These are phyloP conservation scores for Medicago ruthenica DNA, from an alignment of 306 rosid genomes.

Conservation along the genomic window DNA sequence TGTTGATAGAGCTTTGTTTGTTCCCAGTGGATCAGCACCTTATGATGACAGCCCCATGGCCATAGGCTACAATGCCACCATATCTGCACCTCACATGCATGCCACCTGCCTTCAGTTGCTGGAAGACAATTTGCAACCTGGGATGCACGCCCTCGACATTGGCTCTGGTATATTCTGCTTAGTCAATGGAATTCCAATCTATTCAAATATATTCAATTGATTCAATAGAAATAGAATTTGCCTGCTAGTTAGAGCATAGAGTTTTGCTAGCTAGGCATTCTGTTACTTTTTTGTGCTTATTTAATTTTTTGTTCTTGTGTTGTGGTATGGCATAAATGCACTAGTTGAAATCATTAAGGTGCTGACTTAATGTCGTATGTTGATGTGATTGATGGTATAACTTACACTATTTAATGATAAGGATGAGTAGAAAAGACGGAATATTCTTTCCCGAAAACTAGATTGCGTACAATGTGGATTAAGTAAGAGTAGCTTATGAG, in stretches of 20 bases:
- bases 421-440: not conserved
- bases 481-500: not conserved
- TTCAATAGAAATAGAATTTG: conserved; percentile 8
- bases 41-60: conserved; percentile 86
- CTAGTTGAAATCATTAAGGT: not conserved
- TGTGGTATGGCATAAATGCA: not conserved
- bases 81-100: conserved; percentile 99
- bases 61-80: conserved; percentile 93
- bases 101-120: conserved; percentile 91
- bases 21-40: conserved; percentile 68
- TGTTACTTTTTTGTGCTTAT: not conserved
- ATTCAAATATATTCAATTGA: not conserved
- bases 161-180: conserved; percentile 75
- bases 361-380: not conserved
- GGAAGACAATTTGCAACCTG: conserved; percentile 85
- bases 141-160: conserved; percentile 87
- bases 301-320: conserved; percentile 9
- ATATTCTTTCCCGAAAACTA: conserved; percentile 1
- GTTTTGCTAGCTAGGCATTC: not conserved
- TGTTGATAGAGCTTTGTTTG: conserved; percentile 85
- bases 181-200: not conserved
- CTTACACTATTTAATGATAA: not conserved
- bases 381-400: conserved; percentile 17
- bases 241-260: conserved; percentile 19
- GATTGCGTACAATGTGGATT: not conserved